Conservation (phyloP, 2,329 filamentous ascomycete genomes). For the Trichoderma pleuroti region DNA sequence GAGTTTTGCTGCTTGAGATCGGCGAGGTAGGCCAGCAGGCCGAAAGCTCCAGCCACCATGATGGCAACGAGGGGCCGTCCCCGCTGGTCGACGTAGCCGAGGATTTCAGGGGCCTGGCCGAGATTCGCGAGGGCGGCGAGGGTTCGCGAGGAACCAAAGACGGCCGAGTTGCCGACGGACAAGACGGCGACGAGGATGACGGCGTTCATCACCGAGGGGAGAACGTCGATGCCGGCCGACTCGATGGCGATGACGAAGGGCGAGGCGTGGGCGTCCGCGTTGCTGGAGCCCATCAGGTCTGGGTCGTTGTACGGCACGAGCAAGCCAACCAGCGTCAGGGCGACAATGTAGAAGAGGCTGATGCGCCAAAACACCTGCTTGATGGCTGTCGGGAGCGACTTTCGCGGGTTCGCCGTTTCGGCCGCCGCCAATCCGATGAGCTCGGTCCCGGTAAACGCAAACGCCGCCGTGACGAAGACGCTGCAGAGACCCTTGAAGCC, state of each 20-base stretch:
- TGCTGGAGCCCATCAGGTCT: conserved; percentile 57
- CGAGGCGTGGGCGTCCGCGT: conserved; percentile 68
- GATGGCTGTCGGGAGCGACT: conserved; percentile 78
- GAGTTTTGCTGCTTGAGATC: conserved; percentile 54
- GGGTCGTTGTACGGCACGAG: conserved; percentile 70
- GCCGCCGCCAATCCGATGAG: conserved; percentile 72
- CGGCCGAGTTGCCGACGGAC: conserved; percentile 85
- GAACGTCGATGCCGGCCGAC: conserved; percentile 73
- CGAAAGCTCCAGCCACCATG: conserved; percentile 59
- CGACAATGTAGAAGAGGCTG: conserved; percentile 82
- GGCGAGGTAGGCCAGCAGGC: conserved; percentile 73
- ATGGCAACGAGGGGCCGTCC: conserved; percentile 78
- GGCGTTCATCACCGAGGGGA: conserved; percentile 87
- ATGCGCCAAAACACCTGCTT: conserved; percentile 97
- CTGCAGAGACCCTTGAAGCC: conserved; percentile 80
- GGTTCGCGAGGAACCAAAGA: conserved; percentile 88
- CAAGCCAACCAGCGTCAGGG: conserved; percentile 74
- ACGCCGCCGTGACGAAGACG: conserved; percentile 72
- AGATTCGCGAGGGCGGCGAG: conserved; percentile 87
- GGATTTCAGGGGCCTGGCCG: conserved; percentile 70
- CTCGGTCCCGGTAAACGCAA: conserved; percentile 72
- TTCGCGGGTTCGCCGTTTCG: conserved; percentile 71
- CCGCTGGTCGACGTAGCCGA: conserved; percentile 77
- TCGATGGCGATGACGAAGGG: conserved; percentile 92
- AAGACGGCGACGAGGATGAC: conserved; percentile 88